These are phyloP conservation scores for Microcos paniculata DNA, from an alignment of 345 rosid species.

Conservation along the genomic window DNA sequence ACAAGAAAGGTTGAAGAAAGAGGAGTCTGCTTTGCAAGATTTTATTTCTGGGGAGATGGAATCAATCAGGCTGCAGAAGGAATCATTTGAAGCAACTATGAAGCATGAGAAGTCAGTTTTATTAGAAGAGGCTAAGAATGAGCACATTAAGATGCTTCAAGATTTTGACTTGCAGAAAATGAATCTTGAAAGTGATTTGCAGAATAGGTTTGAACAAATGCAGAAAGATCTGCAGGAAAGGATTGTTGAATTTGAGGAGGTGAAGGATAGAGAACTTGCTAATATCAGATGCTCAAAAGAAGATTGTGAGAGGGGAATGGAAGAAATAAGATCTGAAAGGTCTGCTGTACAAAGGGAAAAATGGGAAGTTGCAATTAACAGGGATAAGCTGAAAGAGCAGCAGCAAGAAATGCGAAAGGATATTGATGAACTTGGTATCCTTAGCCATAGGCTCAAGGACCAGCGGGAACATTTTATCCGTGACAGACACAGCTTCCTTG, in stretches of 20 bases:
- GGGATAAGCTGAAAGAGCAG: conserved; percentile 50
- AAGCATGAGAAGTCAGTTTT: conserved; percentile 55
- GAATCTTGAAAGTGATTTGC: conserved; percentile 44
- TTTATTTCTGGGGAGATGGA: conserved; percentile 49
- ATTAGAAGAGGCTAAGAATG: conserved; percentile 50
- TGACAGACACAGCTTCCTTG: conserved; percentile 55
- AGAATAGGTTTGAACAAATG: conserved; percentile 46
- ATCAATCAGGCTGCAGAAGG: conserved; percentile 55
- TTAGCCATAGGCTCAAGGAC: conserved; percentile 55
- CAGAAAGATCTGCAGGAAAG: conserved; percentile 47
- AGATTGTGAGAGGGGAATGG: conserved; percentile 47
- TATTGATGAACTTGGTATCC: conserved; percentile 55
- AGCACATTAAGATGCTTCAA: conserved; percentile 50
- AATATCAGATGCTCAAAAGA: conserved; percentile 42
- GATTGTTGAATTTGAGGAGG: conserved; percentile 43
- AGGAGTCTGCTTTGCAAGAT: conserved; percentile 51
- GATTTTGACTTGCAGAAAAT: conserved; percentile 55
- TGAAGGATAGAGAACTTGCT: conserved; percentile 46
- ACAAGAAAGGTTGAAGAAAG: conserved; percentile 56
- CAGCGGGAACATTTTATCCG: conserved; percentile 47
- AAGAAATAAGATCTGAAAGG: conserved; percentile 51
- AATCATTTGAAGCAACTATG: conserved; percentile 63
- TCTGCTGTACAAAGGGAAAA: conserved; percentile 45
- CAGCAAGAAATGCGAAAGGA: conserved; percentile 61
- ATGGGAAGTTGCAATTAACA: conserved; percentile 44